Evolutionary conservation across 805 yeast genomes (phyloP).

Genomic region (Clavispora santaluciae): DNA sequence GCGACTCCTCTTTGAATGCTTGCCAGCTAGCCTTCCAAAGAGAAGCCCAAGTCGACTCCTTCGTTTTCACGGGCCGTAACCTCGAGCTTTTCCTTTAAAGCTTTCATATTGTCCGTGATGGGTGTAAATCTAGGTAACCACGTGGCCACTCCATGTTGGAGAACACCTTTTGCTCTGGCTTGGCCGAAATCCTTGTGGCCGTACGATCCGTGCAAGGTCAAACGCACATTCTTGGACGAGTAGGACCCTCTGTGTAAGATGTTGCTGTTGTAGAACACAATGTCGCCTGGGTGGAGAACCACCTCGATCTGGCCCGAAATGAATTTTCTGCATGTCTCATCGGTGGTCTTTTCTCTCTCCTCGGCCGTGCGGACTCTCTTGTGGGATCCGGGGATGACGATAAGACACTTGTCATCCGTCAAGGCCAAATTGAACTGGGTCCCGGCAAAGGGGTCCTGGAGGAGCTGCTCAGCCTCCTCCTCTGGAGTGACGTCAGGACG

Average conservation of each 20-base stretch:
- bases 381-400: slow-evolving; percentile 47
- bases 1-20: too few species aligned
- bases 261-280: slow-evolving; percentile 47
- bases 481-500: slow-evolving; percentile 42
- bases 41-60: slow-evolving; percentile 31
- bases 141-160: slow-evolving; percentile 48
- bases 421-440: slow-evolving; percentile 49
- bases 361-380: slow-evolving; percentile 39
- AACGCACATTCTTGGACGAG: slow-evolving; percentile 31
- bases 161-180: slow-evolving; percentile 44
- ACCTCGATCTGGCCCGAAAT: slow-evolving; percentile 40
- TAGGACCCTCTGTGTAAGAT: slow-evolving; percentile 47
- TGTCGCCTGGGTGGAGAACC: slow-evolving; percentile 44
- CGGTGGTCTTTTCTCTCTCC: slow-evolving; percentile 38
- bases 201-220: slow-evolving; percentile 48
- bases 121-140: slow-evolving; percentile 40
- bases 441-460: slow-evolving; percentile 39
- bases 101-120: slow-evolving; percentile 22
- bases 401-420: slow-evolving; percentile 42
- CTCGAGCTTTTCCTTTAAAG: slow-evolving; percentile 26
- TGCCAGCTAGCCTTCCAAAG: slow-evolving; percentile 29
- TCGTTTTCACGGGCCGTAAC: slow-evolving; percentile 26
- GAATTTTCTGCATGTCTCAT: slow-evolving; percentile 26
- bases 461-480: slow-evolving; percentile 39
- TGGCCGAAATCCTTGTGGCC: slow-evolving; percentile 41